Conservation (phyloP, 1,139 yeast species). For the Blastobotrys aristatus region DNA sequence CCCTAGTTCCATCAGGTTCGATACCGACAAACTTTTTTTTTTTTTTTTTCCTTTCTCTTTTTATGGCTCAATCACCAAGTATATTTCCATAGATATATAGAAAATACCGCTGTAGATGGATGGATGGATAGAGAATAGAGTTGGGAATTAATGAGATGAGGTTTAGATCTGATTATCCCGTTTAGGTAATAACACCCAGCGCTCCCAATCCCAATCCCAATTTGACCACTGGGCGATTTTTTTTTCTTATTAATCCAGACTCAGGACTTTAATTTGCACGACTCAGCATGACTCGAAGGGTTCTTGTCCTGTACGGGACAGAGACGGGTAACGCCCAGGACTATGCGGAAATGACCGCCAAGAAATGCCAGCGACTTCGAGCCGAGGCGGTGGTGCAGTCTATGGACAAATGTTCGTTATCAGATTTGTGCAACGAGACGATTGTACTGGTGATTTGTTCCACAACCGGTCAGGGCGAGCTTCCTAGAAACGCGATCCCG, state of each 20-base stretch:
- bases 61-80: too few species aligned
- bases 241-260: not conserved
- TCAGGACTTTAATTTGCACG: too few species aligned
- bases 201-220: too few species aligned
- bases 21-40: too few species aligned
- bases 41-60: too few species aligned
- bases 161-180: not conserved
- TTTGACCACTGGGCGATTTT: not conserved
- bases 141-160: too few species aligned
- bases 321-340: slow-evolving; percentile 94
- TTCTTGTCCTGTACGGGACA: slow-evolving; percentile 77
- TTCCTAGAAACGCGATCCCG: slow-evolving; percentile 69
- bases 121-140: too few species aligned
- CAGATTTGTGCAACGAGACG: slow-evolving; percentile 28
- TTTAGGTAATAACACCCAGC: too few species aligned
- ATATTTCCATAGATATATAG: too few species aligned
- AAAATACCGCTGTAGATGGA: too few species aligned
- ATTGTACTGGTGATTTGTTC: slow-evolving; percentile 68
- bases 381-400: slow-evolving; percentile 43
- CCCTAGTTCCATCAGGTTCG: too few species aligned
- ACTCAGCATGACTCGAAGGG: slow-evolving; percentile 3
- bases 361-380: slow-evolving; percentile 51
- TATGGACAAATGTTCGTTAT: slow-evolving; percentile 58
- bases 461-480: slow-evolving; percentile 94
- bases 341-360: slow-evolving; percentile 62